Evolutionary conservation across 192 early-diverging fungal species (phyloP).

Genomic region (Globomyces pollinis-pini): DNA sequence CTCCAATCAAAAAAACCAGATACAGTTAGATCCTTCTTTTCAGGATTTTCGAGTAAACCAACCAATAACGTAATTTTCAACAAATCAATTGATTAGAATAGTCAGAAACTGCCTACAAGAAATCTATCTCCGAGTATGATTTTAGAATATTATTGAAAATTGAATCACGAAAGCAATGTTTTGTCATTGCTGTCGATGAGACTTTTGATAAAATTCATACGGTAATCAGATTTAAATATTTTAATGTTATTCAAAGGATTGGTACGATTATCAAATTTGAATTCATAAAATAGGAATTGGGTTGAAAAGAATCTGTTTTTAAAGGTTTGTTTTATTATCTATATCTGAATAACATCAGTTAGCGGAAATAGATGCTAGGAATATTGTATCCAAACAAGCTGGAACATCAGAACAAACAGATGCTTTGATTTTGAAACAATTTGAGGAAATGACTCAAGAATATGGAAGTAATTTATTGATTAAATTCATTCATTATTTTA

Average conservation of each 20-base stretch:
- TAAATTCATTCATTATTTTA: slow-evolving; percentile 9
- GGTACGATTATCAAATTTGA: background rate
- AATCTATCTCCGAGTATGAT: slow-evolving; percentile 31
- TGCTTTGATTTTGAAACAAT: slow-evolving; percentile 34
- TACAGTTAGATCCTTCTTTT: slow-evolving; percentile 19
- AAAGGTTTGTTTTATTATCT: too few relatives aligned
- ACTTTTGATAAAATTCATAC: slow-evolving; percentile 48
- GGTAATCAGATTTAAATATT: background rate
- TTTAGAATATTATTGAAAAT: slow-evolving; percentile 39
- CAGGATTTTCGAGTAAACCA: slow-evolving; percentile 11
- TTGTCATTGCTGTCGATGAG: slow-evolving; percentile 42
- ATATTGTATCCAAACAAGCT: slow-evolving; percentile 7
- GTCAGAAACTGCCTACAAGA: slow-evolving; percentile 17
- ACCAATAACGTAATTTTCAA: background rate
- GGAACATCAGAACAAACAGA: slow-evolving; percentile 25
- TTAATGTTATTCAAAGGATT: too few relatives aligned
- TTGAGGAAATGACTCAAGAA: slow-evolving; percentile 47
- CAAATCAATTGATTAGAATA: slow-evolving; percentile 1
- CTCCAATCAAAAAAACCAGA: slow-evolving; percentile 34
- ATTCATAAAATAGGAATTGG: slow-evolving; percentile 45
- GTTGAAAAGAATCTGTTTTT: slow-evolving; percentile 41
- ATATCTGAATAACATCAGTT: slow-evolving; percentile 5
- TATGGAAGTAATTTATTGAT: slow-evolving; percentile 31
- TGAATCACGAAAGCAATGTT: slow-evolving; percentile 18
- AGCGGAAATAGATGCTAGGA: too few relatives aligned